Conservation (phyloP, 805 yeast genomes). For the Suhomyces canberraensis region DNA sequence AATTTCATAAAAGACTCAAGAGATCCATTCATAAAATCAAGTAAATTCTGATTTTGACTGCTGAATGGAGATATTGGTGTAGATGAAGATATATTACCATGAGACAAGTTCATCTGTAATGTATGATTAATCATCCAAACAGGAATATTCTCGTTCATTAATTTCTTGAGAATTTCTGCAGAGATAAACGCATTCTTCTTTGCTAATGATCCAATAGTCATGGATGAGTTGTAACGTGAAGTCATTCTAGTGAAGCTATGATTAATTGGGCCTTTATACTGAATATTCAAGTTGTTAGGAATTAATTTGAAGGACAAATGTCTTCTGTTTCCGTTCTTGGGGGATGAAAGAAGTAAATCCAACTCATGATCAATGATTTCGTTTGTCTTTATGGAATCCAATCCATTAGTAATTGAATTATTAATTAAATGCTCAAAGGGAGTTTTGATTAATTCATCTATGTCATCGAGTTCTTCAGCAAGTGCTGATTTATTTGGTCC, state of each 20-base stretch:
- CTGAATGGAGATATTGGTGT: conserved; percentile 16
- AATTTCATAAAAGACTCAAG: conserved; percentile 25
- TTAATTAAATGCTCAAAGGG: conserved; percentile 26
- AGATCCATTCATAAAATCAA: conserved; percentile 17
- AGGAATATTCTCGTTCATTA: conserved; percentile 10
- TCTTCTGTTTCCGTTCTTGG: conserved; percentile 11
- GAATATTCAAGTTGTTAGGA: conserved; percentile 6
- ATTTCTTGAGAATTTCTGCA: conserved; percentile 1
- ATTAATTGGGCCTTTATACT: conserved; percentile 1
- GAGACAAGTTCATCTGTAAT: conserved; percentile 1
- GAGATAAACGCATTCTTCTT: conserved; percentile 2
- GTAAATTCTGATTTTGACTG: not conserved
- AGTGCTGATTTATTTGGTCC: conserved; percentile 6
- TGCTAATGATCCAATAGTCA: not conserved
- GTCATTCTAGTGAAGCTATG: conserved; percentile 6
- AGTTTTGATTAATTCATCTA: conserved; percentile 26
- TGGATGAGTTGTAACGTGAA: not conserved
- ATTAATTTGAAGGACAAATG: conserved; percentile 1
- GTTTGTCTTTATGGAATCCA: conserved; percentile 21
- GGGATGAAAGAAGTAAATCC: conserved; percentile 27
- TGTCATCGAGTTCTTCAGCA: conserved; percentile 17
- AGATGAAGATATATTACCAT: conserved; percentile 11
- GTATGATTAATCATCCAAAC: conserved; percentile 16
- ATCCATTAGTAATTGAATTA: not conserved
- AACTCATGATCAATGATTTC: conserved; percentile 30